Evolutionary conservation across 73 alveolate genomes (phyloP), one percentile per base, ranked within the genome.

Genomic region (Uronychia setigera): DNA sequence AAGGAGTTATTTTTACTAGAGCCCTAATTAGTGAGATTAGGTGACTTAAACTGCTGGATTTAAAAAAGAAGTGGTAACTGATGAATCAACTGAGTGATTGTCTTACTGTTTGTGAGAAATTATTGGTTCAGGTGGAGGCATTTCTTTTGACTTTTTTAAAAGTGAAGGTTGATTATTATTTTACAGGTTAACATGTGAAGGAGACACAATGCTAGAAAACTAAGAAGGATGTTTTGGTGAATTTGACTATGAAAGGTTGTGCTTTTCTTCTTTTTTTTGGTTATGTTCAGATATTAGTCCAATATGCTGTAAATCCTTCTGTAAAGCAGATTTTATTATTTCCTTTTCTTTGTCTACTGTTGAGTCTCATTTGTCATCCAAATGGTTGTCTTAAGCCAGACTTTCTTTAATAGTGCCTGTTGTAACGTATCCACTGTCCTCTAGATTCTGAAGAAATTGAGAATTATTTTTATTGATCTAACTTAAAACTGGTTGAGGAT

Each of bases 61-160:
- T 19, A 46, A 46, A 46, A 46, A 46, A 11, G 67, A 46, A 46
- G 67, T 46, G n/a, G 67, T 46, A 19, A 19, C 19, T 5, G 5
- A 11, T 5, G 67, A 11, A 11, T 19, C 67, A 11, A 11, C 67
- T 46, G n/a, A 5, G n/a, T 11, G 67, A 11, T 19, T 19, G 67
- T 46, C 67, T n/a, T n/a, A n/a, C 67, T 19, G n/a, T 46, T 77
- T 57, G 19, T 32, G 78, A 27, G 80, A 11, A 26, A 74, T 11
- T 9, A 29, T 30, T 77, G 32, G 84, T 13, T 28, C 76, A 31
- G 84, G 84, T 29, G 75, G 77, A 27, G 30, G 84, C 31, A 27
- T 29, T 46, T 46, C 67, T 5, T 46, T 46, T 11, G 67, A 46
- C 19, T 46, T 46, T 46, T 46, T n/a, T n/a, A n/a, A n/a, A n/a